Evolutionary conservation across 139 green algal species (phyloP).

Genomic region (Chlorella vulgaris): DNA sequence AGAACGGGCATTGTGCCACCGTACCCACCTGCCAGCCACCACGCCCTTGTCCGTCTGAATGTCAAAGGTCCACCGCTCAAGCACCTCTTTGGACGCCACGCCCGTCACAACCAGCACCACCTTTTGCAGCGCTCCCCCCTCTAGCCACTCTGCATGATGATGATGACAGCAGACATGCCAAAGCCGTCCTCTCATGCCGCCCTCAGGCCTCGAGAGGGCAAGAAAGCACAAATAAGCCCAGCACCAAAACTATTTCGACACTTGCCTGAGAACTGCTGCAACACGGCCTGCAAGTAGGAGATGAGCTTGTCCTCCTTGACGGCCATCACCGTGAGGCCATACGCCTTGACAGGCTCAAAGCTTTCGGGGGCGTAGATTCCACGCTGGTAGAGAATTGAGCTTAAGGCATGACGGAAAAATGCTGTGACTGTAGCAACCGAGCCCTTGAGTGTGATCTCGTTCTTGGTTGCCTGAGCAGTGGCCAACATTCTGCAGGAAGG

Average conservation of each 20-base stretch:
- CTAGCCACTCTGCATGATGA: conserved; percentile 83
- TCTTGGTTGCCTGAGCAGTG: conserved; percentile 48
- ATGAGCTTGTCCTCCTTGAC: conserved; percentile 77
- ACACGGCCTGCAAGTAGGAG: conserved; percentile 82
- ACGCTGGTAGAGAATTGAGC: conserved; percentile 96
- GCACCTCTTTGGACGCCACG: conserved; percentile 66
- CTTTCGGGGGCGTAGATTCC: conserved; percentile 92
- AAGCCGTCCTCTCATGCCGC: background rate
- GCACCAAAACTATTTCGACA: background rate
- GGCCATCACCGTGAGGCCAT: conserved; percentile 91
- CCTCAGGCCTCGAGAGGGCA: no score
- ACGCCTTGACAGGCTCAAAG: conserved; percentile 90
- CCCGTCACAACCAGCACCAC: conserved; percentile 91
- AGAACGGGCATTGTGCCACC: no score
- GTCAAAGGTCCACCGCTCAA: conserved; percentile 98
- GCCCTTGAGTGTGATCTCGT: conserved; percentile 91
- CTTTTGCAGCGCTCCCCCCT: conserved; percentile 82
- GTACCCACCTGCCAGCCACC: conserved; percentile 55
- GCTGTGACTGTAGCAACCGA: conserved; percentile 87
- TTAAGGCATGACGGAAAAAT: conserved; percentile 94
- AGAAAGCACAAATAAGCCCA: background rate
- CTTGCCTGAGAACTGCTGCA: conserved; percentile 77
- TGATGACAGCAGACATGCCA: background rate
- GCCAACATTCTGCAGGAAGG: conserved; percentile 9
- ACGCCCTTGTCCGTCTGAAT: conserved; percentile 86